phyloP scores from a whole-genome alignment of 2,329 filamentous ascomycete species.

The Cladosporium sp. region DNA sequence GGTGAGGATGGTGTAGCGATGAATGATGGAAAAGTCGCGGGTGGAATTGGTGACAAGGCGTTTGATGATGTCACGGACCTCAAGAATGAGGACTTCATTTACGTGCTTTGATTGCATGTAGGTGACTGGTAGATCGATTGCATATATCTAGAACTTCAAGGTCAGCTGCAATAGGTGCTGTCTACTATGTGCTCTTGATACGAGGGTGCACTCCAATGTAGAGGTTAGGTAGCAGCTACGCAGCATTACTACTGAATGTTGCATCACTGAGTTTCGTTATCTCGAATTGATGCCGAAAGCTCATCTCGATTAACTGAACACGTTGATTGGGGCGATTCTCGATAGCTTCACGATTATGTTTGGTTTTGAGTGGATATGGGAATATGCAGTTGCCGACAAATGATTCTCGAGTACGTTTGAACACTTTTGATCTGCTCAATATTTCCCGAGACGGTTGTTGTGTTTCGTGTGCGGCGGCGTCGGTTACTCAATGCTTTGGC shows the following conservation, averaged over 20 bases:
- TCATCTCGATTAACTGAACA: not conserved
- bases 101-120: slow-evolving; percentile 48
- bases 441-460: not conserved
- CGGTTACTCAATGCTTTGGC: not conserved
- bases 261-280: not conserved
- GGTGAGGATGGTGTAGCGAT: slow-evolving; percentile 30
- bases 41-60: slow-evolving; percentile 48
- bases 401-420: not conserved
- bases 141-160: not conserved
- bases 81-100: slow-evolving; percentile 66
- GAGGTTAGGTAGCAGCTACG: not conserved
- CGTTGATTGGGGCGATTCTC: not conserved
- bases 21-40: slow-evolving; percentile 36
- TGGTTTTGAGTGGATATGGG: not conserved
- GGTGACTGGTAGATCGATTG: not conserved
- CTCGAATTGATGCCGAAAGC: not conserved
- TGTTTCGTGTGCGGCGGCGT: not conserved
- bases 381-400: not conserved
- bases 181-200: not conserved
- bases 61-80: slow-evolving; percentile 63
- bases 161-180: not conserved
- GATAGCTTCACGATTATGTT: not conserved
- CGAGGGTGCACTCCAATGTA: not conserved
- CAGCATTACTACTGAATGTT: not conserved
- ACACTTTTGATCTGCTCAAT: not conserved